Percentiles rank a stretch among this genome's conserved stretches.
Conservation (phyloP, 192 early-diverging fungal genomes). For the Chytriomyces sp. region DNA sequence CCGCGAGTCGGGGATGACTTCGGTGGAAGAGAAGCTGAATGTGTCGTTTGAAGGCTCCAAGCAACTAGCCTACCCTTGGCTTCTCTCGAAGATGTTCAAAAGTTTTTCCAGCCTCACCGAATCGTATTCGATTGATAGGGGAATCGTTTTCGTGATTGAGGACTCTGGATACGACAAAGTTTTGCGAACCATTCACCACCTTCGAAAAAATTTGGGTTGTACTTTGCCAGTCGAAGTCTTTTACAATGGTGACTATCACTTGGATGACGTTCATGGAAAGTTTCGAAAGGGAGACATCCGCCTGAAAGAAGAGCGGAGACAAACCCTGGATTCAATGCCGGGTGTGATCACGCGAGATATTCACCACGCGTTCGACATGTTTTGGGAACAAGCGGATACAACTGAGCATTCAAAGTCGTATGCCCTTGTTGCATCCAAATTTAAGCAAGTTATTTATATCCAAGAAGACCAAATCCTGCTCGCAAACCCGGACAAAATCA, state of each 20-base stretch:
- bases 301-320: neutral
- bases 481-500: conserved; percentile 59
- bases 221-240: conserved; percentile 18
- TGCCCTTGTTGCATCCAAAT: conserved; percentile 64
- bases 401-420: conserved; percentile 45
- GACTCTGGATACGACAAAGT: conserved; percentile 16
- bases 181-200: conserved; percentile 14
- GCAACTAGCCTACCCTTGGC: conserved; percentile 15
- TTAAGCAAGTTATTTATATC: conserved; percentile 67
- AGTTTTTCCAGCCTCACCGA: conserved; percentile 5
- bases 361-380: conserved; percentile 9
- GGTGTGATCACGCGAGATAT: neutral
- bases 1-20: no score
- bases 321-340: neutral
- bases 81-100: conserved; percentile 2
- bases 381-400: conserved; percentile 10
- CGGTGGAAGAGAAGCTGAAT: neutral
- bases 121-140: conserved; percentile 1
- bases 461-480: conserved; percentile 72
- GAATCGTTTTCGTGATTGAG: conserved; percentile 18
- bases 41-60: neutral
- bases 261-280: neutral
- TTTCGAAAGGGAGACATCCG: neutral
- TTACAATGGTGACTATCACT: conserved; percentile 17
- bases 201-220: conserved; percentile 22